Conservation (phyloP, 805 yeast species). For the Naumovozyma baii region DNA sequence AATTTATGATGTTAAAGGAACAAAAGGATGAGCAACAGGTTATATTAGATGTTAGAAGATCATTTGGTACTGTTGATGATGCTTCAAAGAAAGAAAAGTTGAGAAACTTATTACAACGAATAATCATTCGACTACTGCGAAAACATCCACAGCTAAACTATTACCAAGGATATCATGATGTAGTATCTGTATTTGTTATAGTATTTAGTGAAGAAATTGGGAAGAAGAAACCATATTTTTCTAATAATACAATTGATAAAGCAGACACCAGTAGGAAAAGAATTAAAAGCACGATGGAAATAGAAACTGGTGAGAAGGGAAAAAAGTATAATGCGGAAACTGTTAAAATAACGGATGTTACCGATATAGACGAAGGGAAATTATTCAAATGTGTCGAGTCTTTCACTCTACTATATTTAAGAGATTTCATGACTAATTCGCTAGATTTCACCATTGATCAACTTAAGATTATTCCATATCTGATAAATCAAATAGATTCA, state of each 20-base stretch:
- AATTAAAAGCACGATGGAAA: no score
- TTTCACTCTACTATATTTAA: constrained; percentile 50
- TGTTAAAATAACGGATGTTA: no score
- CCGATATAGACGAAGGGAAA: constrained; percentile 17
- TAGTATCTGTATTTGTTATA: constrained; percentile 57
- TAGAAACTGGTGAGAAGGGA: no score
- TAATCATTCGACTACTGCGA: constrained; percentile 49
- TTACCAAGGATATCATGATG: constrained; percentile 91
- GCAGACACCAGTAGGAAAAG: no score
- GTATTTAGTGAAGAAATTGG: constrained; percentile 32
- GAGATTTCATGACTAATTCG: constrained; percentile 79
- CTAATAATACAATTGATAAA: no score
- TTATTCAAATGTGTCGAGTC: constrained; percentile 41
- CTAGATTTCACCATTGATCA: constrained; percentile 60
- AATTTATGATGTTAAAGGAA: constrained; percentile 12
- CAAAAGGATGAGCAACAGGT: constrained; percentile 78
- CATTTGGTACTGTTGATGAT: constrained; percentile 37
- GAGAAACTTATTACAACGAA: constrained; percentile 18
- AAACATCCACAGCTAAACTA: constrained; percentile 56
- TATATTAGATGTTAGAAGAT: constrained; percentile 62
- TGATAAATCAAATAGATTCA: constrained; percentile 43
- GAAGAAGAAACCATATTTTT: not conserved
- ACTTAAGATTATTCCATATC: constrained; percentile 52
- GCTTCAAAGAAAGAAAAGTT: constrained; percentile 15
- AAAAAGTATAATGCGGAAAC: no score